Base-by-base conservation (phyloP, 1,139 yeast genomes). In the Schizosaccharomyces versatilis region DNA sequence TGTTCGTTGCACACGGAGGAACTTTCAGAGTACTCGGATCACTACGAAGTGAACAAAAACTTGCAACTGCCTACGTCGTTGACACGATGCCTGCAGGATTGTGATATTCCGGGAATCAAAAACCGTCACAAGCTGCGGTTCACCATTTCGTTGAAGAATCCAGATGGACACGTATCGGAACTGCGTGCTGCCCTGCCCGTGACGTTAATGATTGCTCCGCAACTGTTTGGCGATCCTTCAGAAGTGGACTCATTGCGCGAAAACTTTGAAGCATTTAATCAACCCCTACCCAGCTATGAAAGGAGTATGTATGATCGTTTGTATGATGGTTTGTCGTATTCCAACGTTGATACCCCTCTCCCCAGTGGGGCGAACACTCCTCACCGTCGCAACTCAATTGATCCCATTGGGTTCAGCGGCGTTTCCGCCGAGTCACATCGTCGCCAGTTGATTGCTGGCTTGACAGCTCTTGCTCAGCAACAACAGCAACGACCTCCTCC, bases 231-330 rank as follows among this genome's bases (percentile, higher is more conserved):
- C n/a, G 54, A 61, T 17, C 60, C 57, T 38, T 60, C 61, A 12
- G 59, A 59, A 51, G 52, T 48, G 52, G 41, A 57, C n/a, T 41
- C 47, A 12, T 32, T 56, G 40, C 47, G 53, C 47, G 58, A 54
- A 36, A 57, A 59, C 38, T 38, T 54, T 51, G 59, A 65, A 40
- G 67, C 77, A 48, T 53, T 41, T 14, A 73, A 79, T 67, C 95
- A 96, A 0, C 48, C 48, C 2, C 97, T 97, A 2, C 98, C 98
- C 38, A 74, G 82, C 59, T 90, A 90, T 64, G 86, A 80, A 59
- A 79, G 75, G 59, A 95, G 85, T 65, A 77, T 86, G 41, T 86
- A 84, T 66, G 98, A 90, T 67, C 70, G 86, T 56, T 69, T 90
- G 44, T 88, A 88, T 88, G 73, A 76, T 41, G 94, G 82, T 56